Evolutionary conservation across 345 rosid species (phyloP).

Genomic region (Leavenworthia alabamica): DNA sequence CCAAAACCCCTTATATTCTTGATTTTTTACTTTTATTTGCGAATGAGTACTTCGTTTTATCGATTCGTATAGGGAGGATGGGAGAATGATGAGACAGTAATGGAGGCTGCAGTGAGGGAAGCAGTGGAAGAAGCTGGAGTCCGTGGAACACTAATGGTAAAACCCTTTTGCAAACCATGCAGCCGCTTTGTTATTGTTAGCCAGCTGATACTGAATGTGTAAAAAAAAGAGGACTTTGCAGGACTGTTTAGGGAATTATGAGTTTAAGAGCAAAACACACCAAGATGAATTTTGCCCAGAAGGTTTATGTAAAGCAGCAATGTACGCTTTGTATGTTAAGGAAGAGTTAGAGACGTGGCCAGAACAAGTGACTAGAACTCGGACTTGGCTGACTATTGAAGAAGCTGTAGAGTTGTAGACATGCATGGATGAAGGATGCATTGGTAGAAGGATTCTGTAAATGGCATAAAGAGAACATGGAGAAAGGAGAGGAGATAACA

Average conservation of each 20-base stretch:
- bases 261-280: slow-evolving; percentile 74
- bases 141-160: slow-evolving; percentile 55
- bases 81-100: too few relatives aligned
- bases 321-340: slow-evolving; percentile 63
- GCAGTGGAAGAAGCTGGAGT: slow-evolving; percentile 81
- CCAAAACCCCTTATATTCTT: not conserved
- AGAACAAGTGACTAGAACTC: slow-evolving; percentile 51
- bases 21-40: not conserved
- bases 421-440: slow-evolving; percentile 90
- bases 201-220: not conserved
- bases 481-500: too few relatives aligned
- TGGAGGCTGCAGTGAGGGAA: slow-evolving; percentile 60
- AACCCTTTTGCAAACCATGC: not conserved
- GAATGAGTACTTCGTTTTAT: not conserved
- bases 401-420: slow-evolving; percentile 61
- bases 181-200: too few relatives aligned
- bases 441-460: slow-evolving; percentile 49
- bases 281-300: slow-evolving; percentile 81
- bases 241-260: slow-evolving; percentile 60
- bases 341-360: slow-evolving; percentile 77
- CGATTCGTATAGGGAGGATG: slow-evolving; percentile 42
- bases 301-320: slow-evolving; percentile 73
- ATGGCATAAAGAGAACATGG: too few relatives aligned
- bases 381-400: slow-evolving; percentile 59
- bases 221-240: slow-evolving; percentile 22